phyloP scores from a whole-genome alignment of 345 rosid species.

The Garcia nutans region DNA sequence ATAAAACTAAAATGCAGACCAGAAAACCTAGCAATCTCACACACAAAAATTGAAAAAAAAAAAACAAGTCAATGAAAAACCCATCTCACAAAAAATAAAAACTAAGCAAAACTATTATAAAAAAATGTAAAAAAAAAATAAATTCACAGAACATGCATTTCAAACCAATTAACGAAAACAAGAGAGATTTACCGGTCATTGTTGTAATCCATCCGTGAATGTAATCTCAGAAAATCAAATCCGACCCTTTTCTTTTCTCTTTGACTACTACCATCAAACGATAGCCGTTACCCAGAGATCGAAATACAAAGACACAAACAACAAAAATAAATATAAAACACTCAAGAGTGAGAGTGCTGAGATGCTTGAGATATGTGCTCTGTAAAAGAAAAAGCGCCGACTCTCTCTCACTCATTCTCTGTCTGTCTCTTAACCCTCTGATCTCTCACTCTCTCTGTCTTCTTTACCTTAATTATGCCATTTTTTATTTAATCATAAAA shows the following conservation, averaged over 20 bases:
- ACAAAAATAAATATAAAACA: no score
- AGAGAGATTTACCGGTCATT: conserved; percentile 33
- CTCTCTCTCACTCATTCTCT: background rate
- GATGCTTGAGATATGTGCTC: background rate
- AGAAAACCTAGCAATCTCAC: background rate
- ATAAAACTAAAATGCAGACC: background rate
- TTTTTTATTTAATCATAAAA: no score
- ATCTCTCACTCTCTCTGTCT: background rate
- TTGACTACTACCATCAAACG: conserved; percentile 1
- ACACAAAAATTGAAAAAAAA: background rate
- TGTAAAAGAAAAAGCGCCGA: no score
- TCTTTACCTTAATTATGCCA: background rate
- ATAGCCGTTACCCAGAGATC: conserved; percentile 39
- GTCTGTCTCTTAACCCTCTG: no score
- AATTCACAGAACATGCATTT: conserved; percentile 1
- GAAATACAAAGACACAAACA: background rate
- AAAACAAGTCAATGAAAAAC: background rate
- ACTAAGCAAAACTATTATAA: background rate
- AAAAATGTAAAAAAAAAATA: background rate
- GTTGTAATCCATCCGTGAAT: conserved; percentile 39
- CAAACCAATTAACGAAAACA: conserved; percentile 7
- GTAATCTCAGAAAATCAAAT: background rate
- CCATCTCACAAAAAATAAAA: conserved; percentile 5
- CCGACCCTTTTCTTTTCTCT: background rate
- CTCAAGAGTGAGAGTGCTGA: background rate